Conservation (phyloP, 2,329 filamentous ascomycete species). For the Cryphonectria parasitica region DNA sequence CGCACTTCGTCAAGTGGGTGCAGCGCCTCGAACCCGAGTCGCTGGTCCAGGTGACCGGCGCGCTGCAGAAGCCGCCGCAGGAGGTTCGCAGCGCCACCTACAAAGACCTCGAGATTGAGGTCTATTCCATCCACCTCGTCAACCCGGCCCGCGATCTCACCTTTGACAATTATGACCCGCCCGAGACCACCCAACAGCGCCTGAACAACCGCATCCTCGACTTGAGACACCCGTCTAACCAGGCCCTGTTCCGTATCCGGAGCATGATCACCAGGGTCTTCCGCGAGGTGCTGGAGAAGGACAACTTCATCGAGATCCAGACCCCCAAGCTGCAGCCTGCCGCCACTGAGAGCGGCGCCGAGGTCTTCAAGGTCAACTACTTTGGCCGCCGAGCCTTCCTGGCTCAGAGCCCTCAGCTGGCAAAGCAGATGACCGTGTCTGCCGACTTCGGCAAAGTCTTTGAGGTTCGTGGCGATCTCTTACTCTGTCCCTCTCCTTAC, state of each 20-base stretch:
- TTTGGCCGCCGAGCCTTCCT: slow-evolving; percentile 86
- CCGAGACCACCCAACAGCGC: slow-evolving; percentile 62
- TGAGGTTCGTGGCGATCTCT: slow-evolving; percentile 51
- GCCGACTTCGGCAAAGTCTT: slow-evolving; percentile 89
- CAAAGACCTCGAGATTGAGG: slow-evolving; percentile 74
- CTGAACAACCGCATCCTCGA: slow-evolving; percentile 78
- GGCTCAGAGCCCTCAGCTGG: slow-evolving; percentile 87
- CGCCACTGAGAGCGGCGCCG: slow-evolving; percentile 88
- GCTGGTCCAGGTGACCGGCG: slow-evolving; percentile 76
- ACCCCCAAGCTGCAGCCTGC: slow-evolving; percentile 90
- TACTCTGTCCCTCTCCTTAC: background rate
- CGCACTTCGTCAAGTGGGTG: slow-evolving; percentile 79
- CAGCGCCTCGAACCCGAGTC: slow-evolving; percentile 80
- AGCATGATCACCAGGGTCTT: slow-evolving; percentile 81
- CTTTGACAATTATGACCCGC: slow-evolving; percentile 55
- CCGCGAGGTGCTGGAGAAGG: slow-evolving; percentile 72
- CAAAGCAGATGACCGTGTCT: slow-evolving; percentile 91
- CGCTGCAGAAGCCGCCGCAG: slow-evolving; percentile 73
- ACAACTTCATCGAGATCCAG: slow-evolving; percentile 90
- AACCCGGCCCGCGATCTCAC: slow-evolving; percentile 54
- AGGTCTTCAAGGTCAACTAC: slow-evolving; percentile 91
- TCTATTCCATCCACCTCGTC: slow-evolving; percentile 59
- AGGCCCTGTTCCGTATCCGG: slow-evolving; percentile 86
- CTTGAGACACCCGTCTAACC: slow-evolving; percentile 81
- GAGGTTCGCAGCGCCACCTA: slow-evolving; percentile 76